Evolutionary conservation across 371 early-diverging fungal species (phyloP), one percentile per base, ranked within the genome.

Genomic region (Mycotypha africana): DNA sequence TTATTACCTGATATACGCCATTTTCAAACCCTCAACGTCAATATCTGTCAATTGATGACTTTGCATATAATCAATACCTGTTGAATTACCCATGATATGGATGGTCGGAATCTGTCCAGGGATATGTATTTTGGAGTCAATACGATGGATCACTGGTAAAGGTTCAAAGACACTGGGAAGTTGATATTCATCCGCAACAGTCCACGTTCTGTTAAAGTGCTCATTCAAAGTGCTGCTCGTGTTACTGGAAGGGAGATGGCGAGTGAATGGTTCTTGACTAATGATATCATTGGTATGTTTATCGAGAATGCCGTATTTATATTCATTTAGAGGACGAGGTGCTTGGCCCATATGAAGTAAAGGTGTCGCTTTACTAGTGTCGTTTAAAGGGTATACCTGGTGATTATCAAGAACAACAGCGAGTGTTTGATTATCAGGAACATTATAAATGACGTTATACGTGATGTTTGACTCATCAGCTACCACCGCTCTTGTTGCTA

Each of bases 61-160:
- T 23, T 60, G 57, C 47, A 67, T 35, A 4, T 33, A 35, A 30
- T 58, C 53, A 12, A 50, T 28, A 6, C 28, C 51, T 1, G 50
- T 24, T 38, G 25, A 21, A 38, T 51, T 46, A 2, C 55, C 63
- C n/a, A 14, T 21, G 20, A 67, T 36, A 35, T 67, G 55, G 12
- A 62, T 45, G 3, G 67, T 62, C 9, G 63, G 58, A 15, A 67
- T 67, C 32, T 67, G 42, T 30, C 51, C 53, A 12, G 44, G 40
- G 11, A n/a, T 16, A 45, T 56, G 51, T 14, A 53, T 30, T 47
- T 28, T 12, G 12, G 30, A 28, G 6, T 28, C 12, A n/a, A n/a
- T n/a, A n/a, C n/a, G n/a, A n/a, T n/a, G n/a, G n/a, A n/a, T n/a
- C n/a, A n/a, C n/a, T 8, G 30, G 12, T 8, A 28, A 12, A 28